Base-by-base conservation (phyloP, 306 rosid species). In the Pueraria montana region DNA sequence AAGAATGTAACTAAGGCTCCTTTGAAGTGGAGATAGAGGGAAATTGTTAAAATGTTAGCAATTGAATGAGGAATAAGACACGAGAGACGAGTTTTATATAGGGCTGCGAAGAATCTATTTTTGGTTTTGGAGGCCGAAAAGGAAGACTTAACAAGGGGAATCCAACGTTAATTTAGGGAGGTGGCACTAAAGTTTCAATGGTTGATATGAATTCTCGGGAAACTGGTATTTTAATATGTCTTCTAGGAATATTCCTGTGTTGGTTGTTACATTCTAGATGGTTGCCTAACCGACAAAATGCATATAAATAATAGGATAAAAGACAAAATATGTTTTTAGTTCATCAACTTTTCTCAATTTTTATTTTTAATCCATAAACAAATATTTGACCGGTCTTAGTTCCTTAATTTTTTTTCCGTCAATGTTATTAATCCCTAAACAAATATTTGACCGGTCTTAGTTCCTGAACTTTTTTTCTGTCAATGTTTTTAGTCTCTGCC, bases 41-140 rank as follows among this genome's bases (percentile, higher is more conserved):
- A 38, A n/a, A 40, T 6, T 70, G 62, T 8, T 24, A 11, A 11
- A 53, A 68, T 75, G 77, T 67, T 76, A 32, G 12, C 27, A 13
- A 14, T 20, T 83, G 67, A 59, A 34, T 78, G 73, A 83, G 38
- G 43, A 82, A 43, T 27, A 45, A 5, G 13, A 46, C 7, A 26
- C 8, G 18, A 42, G 20, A 50, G 5, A 77, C 17, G 38, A 16
- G 50, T n/a, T 46, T n/a, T 61, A 21, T 58, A 46, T 69, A 45
- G 24, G 6, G 34, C 4, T 45, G 71, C 42, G 13, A 16, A 8
- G 2, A 79, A 53, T 3, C 68, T 84, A 78, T 26, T 38, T 78
- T 78, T 71, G 30, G 76, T 8, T 26, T 40, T 36, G 40, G 32
- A 20, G 9, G 2, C 42, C 0, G 1, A 26, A 78, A 62, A 38